Percentiles rank a stretch among this genome's conserved stretches.
Evolutionary conservation across 495 filamentous ascomycete species (phyloP).

Genomic region (Aspergillus heteromorphus): DNA sequence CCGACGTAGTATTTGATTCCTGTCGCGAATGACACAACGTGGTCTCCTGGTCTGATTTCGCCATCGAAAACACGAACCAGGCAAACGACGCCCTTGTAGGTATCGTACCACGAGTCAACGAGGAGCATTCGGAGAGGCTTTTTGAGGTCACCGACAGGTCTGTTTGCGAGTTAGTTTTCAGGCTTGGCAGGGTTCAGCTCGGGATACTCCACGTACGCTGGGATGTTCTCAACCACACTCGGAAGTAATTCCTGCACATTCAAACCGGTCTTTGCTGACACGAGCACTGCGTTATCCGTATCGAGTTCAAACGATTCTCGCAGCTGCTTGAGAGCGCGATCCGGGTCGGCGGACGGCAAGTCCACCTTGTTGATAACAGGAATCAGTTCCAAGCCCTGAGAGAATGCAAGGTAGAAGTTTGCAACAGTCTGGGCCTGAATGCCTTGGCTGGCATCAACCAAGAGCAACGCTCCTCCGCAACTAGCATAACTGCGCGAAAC

Average conservation of each 20-base stretch:
- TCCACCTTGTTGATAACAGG: constrained; percentile 97
- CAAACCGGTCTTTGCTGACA: constrained; percentile 89
- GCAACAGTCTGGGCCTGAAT: constrained; percentile 94
- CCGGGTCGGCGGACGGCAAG: constrained; percentile 77
- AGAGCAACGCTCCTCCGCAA: constrained; percentile 85
- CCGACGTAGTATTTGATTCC: constrained; percentile 84
- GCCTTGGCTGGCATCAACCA: constrained; percentile 92
- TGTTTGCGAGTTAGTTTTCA: constrained; percentile 23
- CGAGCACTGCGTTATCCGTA: constrained; percentile 69
- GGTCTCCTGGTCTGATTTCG: constrained; percentile 72
- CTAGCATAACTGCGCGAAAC: constrained; percentile 91
- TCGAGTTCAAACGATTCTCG: constrained; percentile 81
- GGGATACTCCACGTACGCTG: constrained; percentile 44
- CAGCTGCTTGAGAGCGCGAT: constrained; percentile 81
- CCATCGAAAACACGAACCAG: constrained; percentile 92
- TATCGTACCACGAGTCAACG: constrained; percentile 97
- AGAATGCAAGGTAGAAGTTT: constrained; percentile 96
- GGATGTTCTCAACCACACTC: constrained; percentile 76
- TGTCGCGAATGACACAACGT: constrained; percentile 78
- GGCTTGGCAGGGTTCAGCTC: not conserved
- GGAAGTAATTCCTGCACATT: constrained; percentile 80
- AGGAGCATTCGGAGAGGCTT: constrained; percentile 78
- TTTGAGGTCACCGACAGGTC: constrained; percentile 63
- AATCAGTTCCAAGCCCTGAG: constrained; percentile 78
- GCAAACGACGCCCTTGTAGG: constrained; percentile 88